Percentiles rank a stretch among this genome's conserved stretches.
Conservation (phyloP, 768 basidiomycete species). For the Steccherinum ochraceum region DNA sequence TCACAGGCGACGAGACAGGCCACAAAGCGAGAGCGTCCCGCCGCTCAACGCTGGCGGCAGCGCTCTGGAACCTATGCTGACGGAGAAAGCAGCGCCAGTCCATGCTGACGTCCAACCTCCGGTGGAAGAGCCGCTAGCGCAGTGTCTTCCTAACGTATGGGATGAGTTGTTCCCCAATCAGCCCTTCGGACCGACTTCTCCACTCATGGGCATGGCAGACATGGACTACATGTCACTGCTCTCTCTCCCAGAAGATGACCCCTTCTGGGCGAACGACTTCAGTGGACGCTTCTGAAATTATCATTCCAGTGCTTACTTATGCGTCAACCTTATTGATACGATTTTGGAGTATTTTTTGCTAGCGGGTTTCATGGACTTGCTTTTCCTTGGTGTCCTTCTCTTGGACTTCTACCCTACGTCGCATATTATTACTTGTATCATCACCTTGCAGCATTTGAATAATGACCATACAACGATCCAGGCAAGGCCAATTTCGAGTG, state of each 20-base stretch:
- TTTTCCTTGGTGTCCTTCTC: no score
- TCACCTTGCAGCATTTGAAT: no score
- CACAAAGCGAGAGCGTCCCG: background rate
- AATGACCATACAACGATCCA: no score
- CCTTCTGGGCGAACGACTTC: background rate
- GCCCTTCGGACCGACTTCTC: background rate
- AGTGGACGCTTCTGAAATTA: background rate
- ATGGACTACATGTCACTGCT: background rate
- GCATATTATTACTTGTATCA: no score
- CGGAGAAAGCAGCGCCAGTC: background rate
- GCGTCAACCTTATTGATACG: no score
- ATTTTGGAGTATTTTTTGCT: no score
- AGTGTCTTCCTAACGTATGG: background rate
- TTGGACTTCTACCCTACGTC: no score
- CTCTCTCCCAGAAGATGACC: background rate
- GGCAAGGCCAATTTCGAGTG: no score
- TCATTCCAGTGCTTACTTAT: background rate
- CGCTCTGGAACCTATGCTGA: background rate
- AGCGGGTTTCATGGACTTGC: no score
- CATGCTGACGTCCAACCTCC: background rate
- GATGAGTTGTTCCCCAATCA: background rate
- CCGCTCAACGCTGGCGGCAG: no score
- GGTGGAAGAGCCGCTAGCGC: background rate
- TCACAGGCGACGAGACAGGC: background rate
- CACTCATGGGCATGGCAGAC: background rate